A percentile compares a stretch with the other conserved stretches of the same genome.
Evolutionary conservation across 768 basidiomycete species (phyloP).

Genomic region (Hypholoma fasciculare): DNA sequence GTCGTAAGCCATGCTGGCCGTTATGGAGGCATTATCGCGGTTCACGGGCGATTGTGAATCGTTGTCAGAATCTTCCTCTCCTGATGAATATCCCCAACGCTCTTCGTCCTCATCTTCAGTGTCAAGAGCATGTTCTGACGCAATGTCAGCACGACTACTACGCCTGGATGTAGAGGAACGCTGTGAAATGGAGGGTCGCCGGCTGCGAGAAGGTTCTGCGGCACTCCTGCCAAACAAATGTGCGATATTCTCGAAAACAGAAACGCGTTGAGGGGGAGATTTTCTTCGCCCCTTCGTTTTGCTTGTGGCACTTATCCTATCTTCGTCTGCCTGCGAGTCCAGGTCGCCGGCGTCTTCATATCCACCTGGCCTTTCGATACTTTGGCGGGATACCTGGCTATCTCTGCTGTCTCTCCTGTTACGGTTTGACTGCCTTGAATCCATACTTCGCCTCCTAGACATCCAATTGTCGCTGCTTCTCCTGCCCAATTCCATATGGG

Average conservation of each 20-base stretch:
- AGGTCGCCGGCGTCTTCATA: slow-evolving; percentile 30
- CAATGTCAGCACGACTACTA: slow-evolving; percentile 55
- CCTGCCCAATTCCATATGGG: slow-evolving; percentile 53
- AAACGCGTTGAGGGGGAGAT: slow-evolving; percentile 37
- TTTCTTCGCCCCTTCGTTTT: slow-evolving; percentile 30
- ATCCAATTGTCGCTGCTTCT: slow-evolving; percentile 59
- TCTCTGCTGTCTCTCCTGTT: slow-evolving; percentile 47
- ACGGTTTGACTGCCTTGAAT: slow-evolving; percentile 35
- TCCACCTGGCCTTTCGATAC: slow-evolving; percentile 34
- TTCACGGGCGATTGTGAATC: slow-evolving; percentile 34
- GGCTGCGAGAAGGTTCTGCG: slow-evolving; percentile 37
- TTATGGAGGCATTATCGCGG: slow-evolving; percentile 43
- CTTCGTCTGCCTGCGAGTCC: slow-evolving; percentile 25
- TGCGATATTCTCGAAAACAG: slow-evolving; percentile 67
- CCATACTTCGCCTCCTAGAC: slow-evolving; percentile 51
- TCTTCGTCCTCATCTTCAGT: slow-evolving; percentile 64
- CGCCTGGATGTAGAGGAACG: slow-evolving; percentile 55
- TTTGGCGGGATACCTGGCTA: slow-evolving; percentile 43
- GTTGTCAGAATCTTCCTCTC: slow-evolving; percentile 64
- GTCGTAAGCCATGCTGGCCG: slow-evolving; percentile 69
- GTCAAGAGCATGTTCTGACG: slow-evolving; percentile 58
- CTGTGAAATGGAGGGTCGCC: slow-evolving; percentile 58
- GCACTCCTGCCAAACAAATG: slow-evolving; percentile 60
- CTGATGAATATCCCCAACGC: slow-evolving; percentile 93
- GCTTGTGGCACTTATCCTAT: slow-evolving; percentile 17